These are phyloP conservation scores for Craterostigma plantagineum DNA, from an alignment of 257 asterid species.

Conservation along the genomic window DNA sequence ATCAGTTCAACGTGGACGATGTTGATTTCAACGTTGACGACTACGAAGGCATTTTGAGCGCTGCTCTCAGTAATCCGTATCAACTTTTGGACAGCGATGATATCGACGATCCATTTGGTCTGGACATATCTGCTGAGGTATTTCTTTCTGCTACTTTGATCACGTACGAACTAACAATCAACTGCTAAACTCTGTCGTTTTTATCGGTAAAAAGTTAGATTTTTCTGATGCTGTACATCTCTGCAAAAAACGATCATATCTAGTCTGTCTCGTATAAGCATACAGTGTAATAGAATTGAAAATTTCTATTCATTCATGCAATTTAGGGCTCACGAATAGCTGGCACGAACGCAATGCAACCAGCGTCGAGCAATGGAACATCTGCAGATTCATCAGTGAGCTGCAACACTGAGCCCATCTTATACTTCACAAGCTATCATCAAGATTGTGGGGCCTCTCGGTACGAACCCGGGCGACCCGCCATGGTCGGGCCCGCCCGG, in stretches of 20 bases:
- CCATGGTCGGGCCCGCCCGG: constrained; percentile 51
- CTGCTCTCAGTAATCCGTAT: constrained; percentile 30
- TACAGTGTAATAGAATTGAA: too few species aligned
- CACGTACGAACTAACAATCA: not conserved
- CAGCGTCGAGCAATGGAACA: constrained; percentile 71
- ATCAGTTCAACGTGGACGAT: constrained; percentile 47
- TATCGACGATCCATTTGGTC: constrained; percentile 43
- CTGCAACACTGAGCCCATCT: constrained; percentile 67
- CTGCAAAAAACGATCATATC: too few species aligned
- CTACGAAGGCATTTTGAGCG: constrained; percentile 59
- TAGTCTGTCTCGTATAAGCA: too few species aligned
- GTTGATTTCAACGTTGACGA: constrained; percentile 42
- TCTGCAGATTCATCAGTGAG: constrained; percentile 62
- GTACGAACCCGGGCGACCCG: constrained; percentile 46
- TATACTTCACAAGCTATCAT: constrained; percentile 37
- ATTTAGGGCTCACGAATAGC: constrained; percentile 22
- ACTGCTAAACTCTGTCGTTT: not conserved
- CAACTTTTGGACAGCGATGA: constrained; percentile 36
- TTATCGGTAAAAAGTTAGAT: too few species aligned
- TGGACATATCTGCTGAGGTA: constrained; percentile 37
- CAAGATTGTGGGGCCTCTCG: constrained; percentile 63
- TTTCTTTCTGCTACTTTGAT: not conserved
- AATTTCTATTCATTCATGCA: too few species aligned
- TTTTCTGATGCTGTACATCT: too few species aligned
- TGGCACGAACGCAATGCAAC: constrained; percentile 47